Conservation (phyloP, 2,329 filamentous ascomycete species). For the Xylaria sp. region DNA sequence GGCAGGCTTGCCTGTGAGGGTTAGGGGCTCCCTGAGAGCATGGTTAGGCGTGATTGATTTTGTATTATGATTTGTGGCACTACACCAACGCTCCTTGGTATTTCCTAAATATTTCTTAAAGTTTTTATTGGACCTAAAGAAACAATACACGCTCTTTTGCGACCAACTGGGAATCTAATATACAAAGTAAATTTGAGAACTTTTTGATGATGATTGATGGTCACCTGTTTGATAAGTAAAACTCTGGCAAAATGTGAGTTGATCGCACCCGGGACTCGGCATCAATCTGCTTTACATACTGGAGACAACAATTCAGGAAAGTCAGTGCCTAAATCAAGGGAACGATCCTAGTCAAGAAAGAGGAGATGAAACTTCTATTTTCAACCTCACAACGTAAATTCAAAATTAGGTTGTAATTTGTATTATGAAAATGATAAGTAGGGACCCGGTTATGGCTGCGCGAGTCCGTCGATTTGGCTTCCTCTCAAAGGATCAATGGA, state of each 20-base stretch:
- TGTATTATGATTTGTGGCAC: conserved; percentile 15
- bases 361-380: no score
- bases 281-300: no score
- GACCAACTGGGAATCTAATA: background rate
- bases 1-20: background rate
- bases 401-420: no score
- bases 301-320: background rate
- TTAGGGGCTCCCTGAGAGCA: background rate
- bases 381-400: no score
- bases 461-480: no score
- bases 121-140: conserved; percentile 3
- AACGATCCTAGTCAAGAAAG: no score
- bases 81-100: conserved; percentile 16
- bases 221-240: background rate
- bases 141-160: conserved; percentile 16
- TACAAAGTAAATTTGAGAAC: no score
- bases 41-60: conserved; percentile 3
- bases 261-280: no score
- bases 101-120: conserved; percentile 21
- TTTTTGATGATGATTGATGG: background rate
- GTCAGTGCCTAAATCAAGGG: no score
- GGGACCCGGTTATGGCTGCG: no score
- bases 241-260: background rate
- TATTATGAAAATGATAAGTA: no score
- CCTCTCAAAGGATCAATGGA: no score